A percentile compares a stretch with the other conserved stretches of the same genome.
Evolutionary conservation across 148 eudicot genomes (phyloP).

Genomic region (Polygonum aviculare): DNA sequence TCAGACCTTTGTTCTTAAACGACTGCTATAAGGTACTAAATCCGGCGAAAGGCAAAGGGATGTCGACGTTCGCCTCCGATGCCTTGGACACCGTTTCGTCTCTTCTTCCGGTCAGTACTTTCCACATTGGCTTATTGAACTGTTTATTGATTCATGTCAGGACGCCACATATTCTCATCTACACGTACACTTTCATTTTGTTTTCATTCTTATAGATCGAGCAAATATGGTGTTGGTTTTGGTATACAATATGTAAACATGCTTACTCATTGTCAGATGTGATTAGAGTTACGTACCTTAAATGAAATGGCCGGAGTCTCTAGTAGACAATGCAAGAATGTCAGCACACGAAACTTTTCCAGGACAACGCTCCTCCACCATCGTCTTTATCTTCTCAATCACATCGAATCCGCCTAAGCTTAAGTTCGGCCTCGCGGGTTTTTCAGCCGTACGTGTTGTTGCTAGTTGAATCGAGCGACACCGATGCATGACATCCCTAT

Average conservation of each 20-base stretch:
- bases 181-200: too few relatives aligned
- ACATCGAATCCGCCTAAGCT: constrained; percentile 35
- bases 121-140: constrained; percentile 34
- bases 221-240: too few relatives aligned
- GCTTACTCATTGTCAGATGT: too few relatives aligned
- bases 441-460: constrained; percentile 21
- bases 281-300: constrained; percentile 18
- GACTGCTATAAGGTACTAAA: constrained; percentile 22
- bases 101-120: constrained; percentile 38
- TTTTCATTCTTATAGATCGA: too few relatives aligned
- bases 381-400: constrained; percentile 36
- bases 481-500: constrained; percentile 47
- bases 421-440: constrained; percentile 30
- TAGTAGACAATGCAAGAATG: constrained; percentile 32
- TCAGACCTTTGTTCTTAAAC: constrained; percentile 22
- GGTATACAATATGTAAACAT: too few relatives aligned
- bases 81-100: constrained; percentile 36
- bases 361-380: constrained; percentile 29
- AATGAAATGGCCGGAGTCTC: constrained; percentile 34
- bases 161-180: too few relatives aligned
- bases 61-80: constrained; percentile 24
- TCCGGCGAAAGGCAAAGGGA: constrained; percentile 34
- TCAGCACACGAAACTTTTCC: constrained; percentile 45
- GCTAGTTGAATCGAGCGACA: constrained; percentile 23
- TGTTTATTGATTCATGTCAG: constrained; percentile 8